phyloP scores from a whole-genome alignment of 1,284 basidiomycete species.

The Coniophora puteana region DNA sequence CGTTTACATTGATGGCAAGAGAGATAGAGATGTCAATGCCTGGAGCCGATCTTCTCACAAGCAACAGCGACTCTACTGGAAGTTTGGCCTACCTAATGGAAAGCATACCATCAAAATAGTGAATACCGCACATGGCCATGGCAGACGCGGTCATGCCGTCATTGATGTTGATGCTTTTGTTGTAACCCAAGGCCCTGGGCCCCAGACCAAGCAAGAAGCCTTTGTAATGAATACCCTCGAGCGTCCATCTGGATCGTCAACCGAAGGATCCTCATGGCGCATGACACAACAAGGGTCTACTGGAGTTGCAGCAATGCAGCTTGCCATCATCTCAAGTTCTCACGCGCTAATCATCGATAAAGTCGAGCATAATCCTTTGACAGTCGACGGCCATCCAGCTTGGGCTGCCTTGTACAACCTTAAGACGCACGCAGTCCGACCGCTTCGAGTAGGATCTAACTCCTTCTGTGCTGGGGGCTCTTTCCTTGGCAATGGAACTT shows the following conservation, averaged over 20 bases:
- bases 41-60: constrained; percentile 37
- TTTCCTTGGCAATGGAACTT: constrained; percentile 71
- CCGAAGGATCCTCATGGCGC: constrained; percentile 35
- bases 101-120: constrained; percentile 63
- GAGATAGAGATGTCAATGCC: constrained; percentile 41
- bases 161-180: constrained; percentile 67
- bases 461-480: constrained; percentile 87
- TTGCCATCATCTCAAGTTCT: constrained; percentile 65
- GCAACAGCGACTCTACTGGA: constrained; percentile 67
- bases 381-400: constrained; percentile 68
- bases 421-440: constrained; percentile 54
- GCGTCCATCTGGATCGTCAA: constrained; percentile 10
- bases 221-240: constrained; percentile 20
- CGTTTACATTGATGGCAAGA: constrained; percentile 57
- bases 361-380: constrained; percentile 79
- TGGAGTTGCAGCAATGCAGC: constrained; percentile 82
- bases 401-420: constrained; percentile 78
- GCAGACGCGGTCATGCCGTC: constrained; percentile 30
- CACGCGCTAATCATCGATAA: constrained; percentile 78
- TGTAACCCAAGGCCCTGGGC: constrained; percentile 41
- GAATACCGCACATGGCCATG: constrained; percentile 43
- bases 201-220: constrained; percentile 14
- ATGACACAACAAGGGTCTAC: constrained; percentile 59
- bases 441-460: constrained; percentile 70
- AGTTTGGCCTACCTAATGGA: constrained; percentile 46